A percentile compares a stretch with the other conserved stretches of the same genome.
Evolutionary conservation across 1,284 basidiomycete species (phyloP).

Genomic region (Entoloma clypeatum): DNA sequence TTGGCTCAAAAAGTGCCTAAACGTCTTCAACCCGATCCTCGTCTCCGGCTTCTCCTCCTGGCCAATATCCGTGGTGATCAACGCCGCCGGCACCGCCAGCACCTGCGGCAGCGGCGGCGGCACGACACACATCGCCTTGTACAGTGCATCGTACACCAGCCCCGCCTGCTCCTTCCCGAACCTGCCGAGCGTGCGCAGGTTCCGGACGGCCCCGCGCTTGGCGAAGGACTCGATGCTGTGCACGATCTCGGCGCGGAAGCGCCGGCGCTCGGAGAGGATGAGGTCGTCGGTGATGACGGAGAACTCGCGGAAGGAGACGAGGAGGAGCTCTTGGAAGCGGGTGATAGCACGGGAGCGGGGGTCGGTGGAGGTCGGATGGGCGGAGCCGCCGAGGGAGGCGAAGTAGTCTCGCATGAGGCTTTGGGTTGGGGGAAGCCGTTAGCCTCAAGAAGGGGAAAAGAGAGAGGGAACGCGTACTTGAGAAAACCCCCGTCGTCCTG

Average conservation of each 20-base stretch:
- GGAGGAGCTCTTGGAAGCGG: slow-evolving; percentile 94
- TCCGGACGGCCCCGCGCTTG: slow-evolving; percentile 91
- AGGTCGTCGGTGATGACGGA: slow-evolving; percentile 95
- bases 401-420: slow-evolving; percentile 96
- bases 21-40: slow-evolving; percentile 83
- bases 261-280: slow-evolving; percentile 83
- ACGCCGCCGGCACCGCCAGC: slow-evolving; percentile 39
- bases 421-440: slow-evolving; percentile 9
- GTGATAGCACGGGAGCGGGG: slow-evolving; percentile 93
- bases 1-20: slow-evolving; percentile 88
- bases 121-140: slow-evolving; percentile 80
- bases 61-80: slow-evolving; percentile 54
- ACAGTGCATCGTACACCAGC: slow-evolving; percentile 87
- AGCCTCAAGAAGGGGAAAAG: not conserved
- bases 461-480: slow-evolving; percentile 50
- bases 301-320: slow-evolving; percentile 97
- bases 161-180: slow-evolving; percentile 92
- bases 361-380: slow-evolving; percentile 87
- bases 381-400: slow-evolving; percentile 88
- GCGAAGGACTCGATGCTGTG: slow-evolving; percentile 94
- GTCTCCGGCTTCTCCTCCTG: slow-evolving; percentile 83
- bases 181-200: slow-evolving; percentile 76
- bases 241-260: slow-evolving; percentile 88
- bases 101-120: slow-evolving; percentile 61
- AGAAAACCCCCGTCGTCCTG: slow-evolving; percentile 98